Base-by-base conservation (phyloP, 140 eudicot species). In the Bidens hawaiensis region DNA sequence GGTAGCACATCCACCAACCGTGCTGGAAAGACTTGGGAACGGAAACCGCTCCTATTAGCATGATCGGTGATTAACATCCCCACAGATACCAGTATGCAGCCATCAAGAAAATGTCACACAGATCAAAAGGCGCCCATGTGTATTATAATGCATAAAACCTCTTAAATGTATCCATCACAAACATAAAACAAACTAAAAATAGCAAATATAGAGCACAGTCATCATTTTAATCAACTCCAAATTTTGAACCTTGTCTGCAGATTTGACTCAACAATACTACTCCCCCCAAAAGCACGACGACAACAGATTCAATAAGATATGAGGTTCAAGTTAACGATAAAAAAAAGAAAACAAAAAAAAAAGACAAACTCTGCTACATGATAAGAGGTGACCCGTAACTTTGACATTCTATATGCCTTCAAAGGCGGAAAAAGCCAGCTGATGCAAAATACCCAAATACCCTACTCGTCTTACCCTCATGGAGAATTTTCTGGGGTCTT, bases 401-500 rank as follows among this genome's bases (percentile, higher is more conserved):
- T 57, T 30, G 45, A 57, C 60, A 4, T 12, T 45, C 15, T 28
- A 26, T 28, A 56, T 41, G 64, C 73, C 31, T 56, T 68, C 27
- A 41, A 55, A 54, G 31, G 21, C 23, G 4, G 40, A 9, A 18
- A 13, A 21, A n/a, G 34, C 15, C 45, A 16, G 57, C 16, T 45
- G 69, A 16, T 33, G 42, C 31, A 40, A 67, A 16, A 2, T 63
- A 25, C 43, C 62, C 14, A 15, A 52, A 12, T 23, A 18, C 51
- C 16, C 67, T 58, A 72, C 9, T 81, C 83, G 60, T 79, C 82
- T 5, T 79, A 65, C n/a, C 76, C 75, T 65, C 68, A 40, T 1
- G 86, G 91, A 47, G 97, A 89, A 75, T 78, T 85, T 72, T 85
- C 95, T 1, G 91, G 91, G 10, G 95, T 89, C 84, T 80, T 78